A percentile compares a stretch with the other conserved stretches of the same genome.
Conservation (phyloP, 345 rosid genomes). For the Adansonia digitata region DNA sequence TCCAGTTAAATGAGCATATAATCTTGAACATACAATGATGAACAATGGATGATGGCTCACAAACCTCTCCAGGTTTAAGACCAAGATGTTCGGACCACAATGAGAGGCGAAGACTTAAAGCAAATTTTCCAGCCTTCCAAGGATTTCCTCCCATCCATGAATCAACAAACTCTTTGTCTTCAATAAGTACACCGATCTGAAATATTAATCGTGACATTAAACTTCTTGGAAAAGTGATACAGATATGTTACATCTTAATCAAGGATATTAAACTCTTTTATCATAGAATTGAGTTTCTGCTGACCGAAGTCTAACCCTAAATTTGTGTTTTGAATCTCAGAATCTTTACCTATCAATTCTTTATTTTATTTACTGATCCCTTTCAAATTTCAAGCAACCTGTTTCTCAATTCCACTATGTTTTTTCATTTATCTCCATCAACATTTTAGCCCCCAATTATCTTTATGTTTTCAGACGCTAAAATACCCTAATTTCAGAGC, state of each 20-base stretch:
- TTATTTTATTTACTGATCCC: neutral
- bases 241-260: neutral
- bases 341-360: neutral
- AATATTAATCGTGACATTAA: slow-evolving; percentile 15
- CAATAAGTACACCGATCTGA: slow-evolving; percentile 87
- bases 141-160: slow-evolving; percentile 90
- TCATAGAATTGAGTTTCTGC: neutral
- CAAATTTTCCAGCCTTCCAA: slow-evolving; percentile 93
- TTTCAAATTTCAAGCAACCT: neutral
- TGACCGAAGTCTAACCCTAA: neutral
- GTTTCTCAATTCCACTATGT: neutral
- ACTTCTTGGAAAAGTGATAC: neutral
- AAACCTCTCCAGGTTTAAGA: slow-evolving; percentile 66
- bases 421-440: neutral
- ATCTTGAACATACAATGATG: neutral
- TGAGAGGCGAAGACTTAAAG: slow-evolving; percentile 79
- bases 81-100: slow-evolving; percentile 99
- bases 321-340: neutral
- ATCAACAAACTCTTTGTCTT: slow-evolving; percentile 82
- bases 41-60: slow-evolving; percentile 11
- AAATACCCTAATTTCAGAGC: neutral
- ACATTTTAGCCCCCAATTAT: neutral
- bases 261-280: neutral
- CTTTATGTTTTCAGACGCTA: neutral
- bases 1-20: neutral